These are phyloP conservation scores for Didymella exigua DNA, from an alignment of 2,329 filamentous ascomycete species.

Conservation along the genomic window DNA sequence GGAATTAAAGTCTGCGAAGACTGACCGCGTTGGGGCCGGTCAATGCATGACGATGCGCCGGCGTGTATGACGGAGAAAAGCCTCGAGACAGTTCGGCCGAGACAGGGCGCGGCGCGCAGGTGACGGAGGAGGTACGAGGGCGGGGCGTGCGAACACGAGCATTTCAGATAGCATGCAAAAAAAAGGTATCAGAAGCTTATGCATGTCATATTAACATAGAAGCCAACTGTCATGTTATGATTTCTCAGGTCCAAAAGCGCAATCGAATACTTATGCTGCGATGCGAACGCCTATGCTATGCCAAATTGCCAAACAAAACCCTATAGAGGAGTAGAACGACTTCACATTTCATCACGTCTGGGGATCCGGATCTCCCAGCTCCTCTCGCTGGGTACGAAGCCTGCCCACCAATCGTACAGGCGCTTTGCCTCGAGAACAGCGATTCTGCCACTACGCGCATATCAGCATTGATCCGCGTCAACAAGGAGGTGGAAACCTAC, in stretches of 20 bases:
- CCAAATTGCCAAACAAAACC: neutral
- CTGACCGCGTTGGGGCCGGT: neutral
- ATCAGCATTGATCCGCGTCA: slow-evolving; percentile 13
- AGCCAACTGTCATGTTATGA: too few species aligned
- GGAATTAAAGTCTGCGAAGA: slow-evolving; percentile 1
- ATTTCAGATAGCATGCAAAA: neutral
- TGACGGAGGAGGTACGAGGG: slow-evolving; percentile 13
- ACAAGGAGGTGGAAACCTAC: slow-evolving; percentile 62
- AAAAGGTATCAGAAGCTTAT: too few species aligned
- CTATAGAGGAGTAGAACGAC: neutral
- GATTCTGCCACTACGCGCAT: slow-evolving; percentile 55
- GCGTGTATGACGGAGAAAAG: neutral
- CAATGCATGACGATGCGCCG: neutral
- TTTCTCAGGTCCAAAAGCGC: too few species aligned
- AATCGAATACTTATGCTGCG: neutral
- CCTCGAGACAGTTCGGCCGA: slow-evolving; percentile 8
- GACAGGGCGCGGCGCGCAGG: neutral
- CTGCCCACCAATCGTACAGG: slow-evolving; percentile 67
- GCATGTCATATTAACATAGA: too few species aligned
- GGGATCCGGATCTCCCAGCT: slow-evolving; percentile 59
- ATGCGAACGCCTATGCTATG: neutral
- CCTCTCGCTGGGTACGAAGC: slow-evolving; percentile 63
- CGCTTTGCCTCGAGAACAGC: slow-evolving; percentile 59
- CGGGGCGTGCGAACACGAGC: neutral
- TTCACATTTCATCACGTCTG: slow-evolving; percentile 36